Evolutionary conservation across 2,329 filamentous ascomycete genomes (phyloP).

Genomic region (Tolypocladium cylindrosporum): DNA sequence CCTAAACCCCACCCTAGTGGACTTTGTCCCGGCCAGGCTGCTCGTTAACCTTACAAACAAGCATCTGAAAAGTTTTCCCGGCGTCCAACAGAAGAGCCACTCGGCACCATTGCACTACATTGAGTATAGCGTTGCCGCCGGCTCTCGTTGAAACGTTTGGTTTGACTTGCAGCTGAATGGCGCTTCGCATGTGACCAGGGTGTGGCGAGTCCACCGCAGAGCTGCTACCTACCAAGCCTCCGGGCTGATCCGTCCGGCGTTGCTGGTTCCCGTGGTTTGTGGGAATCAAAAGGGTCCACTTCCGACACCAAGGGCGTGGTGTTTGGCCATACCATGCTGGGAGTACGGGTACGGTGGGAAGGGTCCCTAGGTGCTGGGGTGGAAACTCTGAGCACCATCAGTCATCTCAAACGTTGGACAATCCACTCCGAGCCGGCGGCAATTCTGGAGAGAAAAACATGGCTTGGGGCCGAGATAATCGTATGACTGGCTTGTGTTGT

Average conservation of each 20-base stretch:
- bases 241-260: not conserved
- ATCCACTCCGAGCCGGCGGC: not conserved
- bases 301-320: not conserved
- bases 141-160: not conserved
- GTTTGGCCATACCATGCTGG: not conserved
- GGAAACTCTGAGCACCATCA: not conserved
- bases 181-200: not conserved
- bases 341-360: not conserved
- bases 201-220: not conserved
- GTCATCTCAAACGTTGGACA: not conserved
- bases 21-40: not conserved
- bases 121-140: not conserved
- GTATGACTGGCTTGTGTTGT: not conserved
- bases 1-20: not conserved
- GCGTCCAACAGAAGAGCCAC: not conserved
- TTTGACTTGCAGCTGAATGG: not conserved
- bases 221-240: not conserved
- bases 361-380: not conserved
- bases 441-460: not conserved
- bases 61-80: not conserved
- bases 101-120: not conserved
- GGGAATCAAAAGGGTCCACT: not conserved
- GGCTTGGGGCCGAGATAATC: not conserved
- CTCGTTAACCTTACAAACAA: not conserved
- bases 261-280: not conserved